A percentile compares a stretch with the other conserved stretches of the same genome.
Conservation (phyloP, 1,139 yeast genomes). For the Zygotorulaspora mrakii region DNA sequence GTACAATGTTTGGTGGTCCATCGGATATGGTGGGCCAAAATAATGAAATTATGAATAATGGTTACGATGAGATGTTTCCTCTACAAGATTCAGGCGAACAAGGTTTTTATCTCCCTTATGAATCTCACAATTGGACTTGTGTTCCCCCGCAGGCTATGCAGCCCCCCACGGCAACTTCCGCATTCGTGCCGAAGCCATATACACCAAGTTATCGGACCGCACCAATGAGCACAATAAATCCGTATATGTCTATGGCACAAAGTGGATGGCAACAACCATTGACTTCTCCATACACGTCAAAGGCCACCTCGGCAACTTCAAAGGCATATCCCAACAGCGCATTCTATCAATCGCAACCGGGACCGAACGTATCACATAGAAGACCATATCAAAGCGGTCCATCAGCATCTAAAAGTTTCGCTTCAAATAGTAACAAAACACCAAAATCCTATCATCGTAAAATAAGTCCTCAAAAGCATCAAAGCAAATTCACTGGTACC, state of each 20-base stretch:
- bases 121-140: slow-evolving; percentile 21
- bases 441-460: slow-evolving; percentile 12
- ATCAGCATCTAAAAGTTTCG: slow-evolving; percentile 9
- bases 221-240: slow-evolving; percentile 25
- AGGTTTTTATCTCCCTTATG: slow-evolving; percentile 17
- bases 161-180: slow-evolving; percentile 16
- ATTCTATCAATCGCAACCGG: slow-evolving; percentile 21
- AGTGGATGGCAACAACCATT: slow-evolving; percentile 17
- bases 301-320: slow-evolving; percentile 18
- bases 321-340: slow-evolving; percentile 19
- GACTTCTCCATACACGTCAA: slow-evolving; percentile 22
- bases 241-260: slow-evolving; percentile 18
- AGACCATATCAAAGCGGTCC: slow-evolving; percentile 13
- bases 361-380: slow-evolving; percentile 30
- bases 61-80: slow-evolving; percentile 15
- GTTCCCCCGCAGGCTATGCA: slow-evolving; percentile 23
- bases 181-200: slow-evolving; percentile 19
- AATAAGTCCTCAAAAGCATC: slow-evolving; percentile 7
- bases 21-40: slow-evolving; percentile 8
- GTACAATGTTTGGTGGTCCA: slow-evolving; percentile 5
- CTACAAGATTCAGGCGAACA: slow-evolving; percentile 16
- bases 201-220: slow-evolving; percentile 29
- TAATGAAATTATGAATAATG: slow-evolving; percentile 10
- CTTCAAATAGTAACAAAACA: slow-evolving; percentile 11
- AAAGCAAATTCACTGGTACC: slow-evolving; percentile 3